Evolutionary conservation across 495 filamentous ascomycete species (phyloP), one percentile per base, ranked within the genome.

Genomic region (Trichocladium antarcticum): DNA sequence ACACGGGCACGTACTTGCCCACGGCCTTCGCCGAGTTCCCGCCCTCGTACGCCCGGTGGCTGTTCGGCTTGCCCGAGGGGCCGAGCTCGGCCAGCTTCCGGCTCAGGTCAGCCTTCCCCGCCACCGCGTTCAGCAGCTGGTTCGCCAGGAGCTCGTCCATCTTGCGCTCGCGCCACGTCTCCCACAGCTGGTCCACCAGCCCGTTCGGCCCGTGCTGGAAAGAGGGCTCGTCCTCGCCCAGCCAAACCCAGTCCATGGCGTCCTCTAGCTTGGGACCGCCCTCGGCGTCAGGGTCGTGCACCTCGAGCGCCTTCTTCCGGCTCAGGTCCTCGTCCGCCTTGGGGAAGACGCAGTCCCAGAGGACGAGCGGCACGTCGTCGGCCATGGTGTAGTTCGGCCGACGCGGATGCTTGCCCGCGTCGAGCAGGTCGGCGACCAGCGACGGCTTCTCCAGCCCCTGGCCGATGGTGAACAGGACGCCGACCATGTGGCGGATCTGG

Each of bases 341-440:
- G 6, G 92, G 89, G 66, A 95, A 98, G 10, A 88, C 72, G 61
- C 89, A 95, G 57, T 97, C 87, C 90, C 89, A 96, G 10, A 98
- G 75, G 3, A 98, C 90, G 11, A 98, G 72, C 0, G 93, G 88
- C 17, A 79, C 76, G 55, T 95, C 90, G 24, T 79, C 79, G 0
- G 93, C 92, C 82, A 98, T 94, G 40, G 82, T 76, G 68, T 97
- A 98, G 14, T 70, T 76, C 5, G 93, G 93, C 58, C 81, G 83
- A 19, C 75, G 60, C 9, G 87, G 87, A 51, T 80, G 78, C 42
- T 75, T 76, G 11, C 68, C 53, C 15, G 84, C 65, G 61, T 97
- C 82, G 22, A 98, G 69, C 12, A 98, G 68, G 4, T 84, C 74
- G 16, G 72, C 63, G 20, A 97, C 70, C 3, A 97, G 59, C 0